Conservation (phyloP, 1,284 basidiomycete species). For the Ganoderma sp. region DNA sequence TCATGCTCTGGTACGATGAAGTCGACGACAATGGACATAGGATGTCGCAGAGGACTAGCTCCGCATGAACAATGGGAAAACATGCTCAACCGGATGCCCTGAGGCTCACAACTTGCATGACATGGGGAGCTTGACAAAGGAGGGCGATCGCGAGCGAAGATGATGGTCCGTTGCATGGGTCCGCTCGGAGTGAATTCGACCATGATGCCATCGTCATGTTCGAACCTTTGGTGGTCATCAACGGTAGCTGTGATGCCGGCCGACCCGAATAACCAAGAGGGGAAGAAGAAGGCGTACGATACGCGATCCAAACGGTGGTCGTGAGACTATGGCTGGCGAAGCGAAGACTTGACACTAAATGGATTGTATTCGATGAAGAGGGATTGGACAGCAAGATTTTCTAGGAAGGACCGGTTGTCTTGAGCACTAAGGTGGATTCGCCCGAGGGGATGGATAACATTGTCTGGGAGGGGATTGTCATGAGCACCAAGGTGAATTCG, state of each 20-base stretch:
- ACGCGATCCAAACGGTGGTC: neutral
- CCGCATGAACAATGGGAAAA: constrained; percentile 2
- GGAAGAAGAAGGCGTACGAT: constrained; percentile 18
- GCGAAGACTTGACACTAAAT: neutral
- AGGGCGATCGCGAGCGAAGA: constrained; percentile 6
- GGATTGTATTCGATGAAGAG: neutral
- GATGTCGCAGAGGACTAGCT: constrained; percentile 8
- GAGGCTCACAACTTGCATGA: neutral
- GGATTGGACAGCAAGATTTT: neutral
- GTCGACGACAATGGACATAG: constrained; percentile 7
- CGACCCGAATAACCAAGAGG: constrained; percentile 10
- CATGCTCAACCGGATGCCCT: constrained; percentile 14
- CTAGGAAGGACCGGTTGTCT: neutral
- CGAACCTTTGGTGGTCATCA: neutral
- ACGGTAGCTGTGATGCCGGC: neutral
- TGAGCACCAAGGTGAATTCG: neutral
- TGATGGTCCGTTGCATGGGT: neutral
- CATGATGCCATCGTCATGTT: constrained; percentile 10
- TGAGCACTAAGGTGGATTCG: neutral
- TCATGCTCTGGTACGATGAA: constrained; percentile 8
- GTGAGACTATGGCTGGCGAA: neutral
- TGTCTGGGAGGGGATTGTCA: neutral
- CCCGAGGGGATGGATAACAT: neutral
- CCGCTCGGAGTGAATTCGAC: constrained; percentile 5
- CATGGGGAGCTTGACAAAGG: neutral